Base-by-base conservation (phyloP, 441 rosid genomes). In the Dalechampia spathulata region DNA sequence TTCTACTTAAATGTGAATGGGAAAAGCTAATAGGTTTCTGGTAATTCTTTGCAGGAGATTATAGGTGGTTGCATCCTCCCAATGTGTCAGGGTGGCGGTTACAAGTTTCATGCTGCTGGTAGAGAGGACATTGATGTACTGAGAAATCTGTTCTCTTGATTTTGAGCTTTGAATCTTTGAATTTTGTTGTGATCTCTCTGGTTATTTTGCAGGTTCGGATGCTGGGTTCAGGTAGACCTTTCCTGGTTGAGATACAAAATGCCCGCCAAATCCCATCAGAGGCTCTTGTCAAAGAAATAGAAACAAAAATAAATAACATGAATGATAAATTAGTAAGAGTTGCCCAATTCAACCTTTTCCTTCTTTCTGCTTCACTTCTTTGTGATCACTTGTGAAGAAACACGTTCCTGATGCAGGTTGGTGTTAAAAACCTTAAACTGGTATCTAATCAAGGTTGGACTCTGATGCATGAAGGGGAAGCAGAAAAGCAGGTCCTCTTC, bases 21-120 rank as follows among this genome's bases (percentile, higher is more conserved):
- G 44, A 46, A 49, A 45, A 45, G 42, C 65, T 58, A 53, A 61
- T 58, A 16, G 4, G 41, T 21, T 45, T 60, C 9, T 56, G 27
- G 48, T 54, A 40, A 44, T 52, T 26, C 13, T 61, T 5, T 48
- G 37, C 61, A 92, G 99, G 99, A 92, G 75, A 73, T 89, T 60
- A 80, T 92, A 55, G 91, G 96, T 64, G 77, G 82, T 75, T 75
- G 68, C 60, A 79, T 87, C 64, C 87, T 85, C 78, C 96, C 90
- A 42, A 61, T 68, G 41, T 92, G 87, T 75, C 72, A 46, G 47
- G 97, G 96, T 62, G 95, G 89, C 63, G 72, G 69, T 45, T 87
- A 82, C 84, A 92, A 87, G 80, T 92, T 92, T 61, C 99, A 92
- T 78, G 99, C 99, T 68, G 97, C 99, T 68, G 97, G 99, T 32